A percentile compares a stretch with the other conserved stretches of the same genome.
Conservation (phyloP, 352 stramenopile genomes). For the Pythium chondricola region DNA sequence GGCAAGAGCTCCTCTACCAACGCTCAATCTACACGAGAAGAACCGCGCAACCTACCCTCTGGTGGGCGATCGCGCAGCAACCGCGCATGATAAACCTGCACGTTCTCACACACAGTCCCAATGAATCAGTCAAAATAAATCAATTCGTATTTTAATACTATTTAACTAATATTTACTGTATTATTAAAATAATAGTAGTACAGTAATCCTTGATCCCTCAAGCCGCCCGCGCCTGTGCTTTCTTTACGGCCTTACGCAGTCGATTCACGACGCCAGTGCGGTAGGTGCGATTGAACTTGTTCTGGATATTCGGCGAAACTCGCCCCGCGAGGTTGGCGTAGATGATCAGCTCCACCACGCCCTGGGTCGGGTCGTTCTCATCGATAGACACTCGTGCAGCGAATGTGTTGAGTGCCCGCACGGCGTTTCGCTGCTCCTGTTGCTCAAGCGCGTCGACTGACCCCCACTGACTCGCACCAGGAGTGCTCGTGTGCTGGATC, state of each 20-base stretch:
- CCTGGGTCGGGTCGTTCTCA: neutral
- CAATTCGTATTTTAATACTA: neutral
- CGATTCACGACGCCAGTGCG: slow-evolving; percentile 14
- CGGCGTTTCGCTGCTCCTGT: neutral
- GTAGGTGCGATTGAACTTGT: slow-evolving; percentile 18
- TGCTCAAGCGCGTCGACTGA: neutral
- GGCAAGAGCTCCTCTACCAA: neutral
- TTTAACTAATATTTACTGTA: no score
- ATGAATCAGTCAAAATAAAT: neutral
- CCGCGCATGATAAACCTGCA: neutral
- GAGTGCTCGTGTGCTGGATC: slow-evolving; percentile 11
- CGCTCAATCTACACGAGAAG: neutral
- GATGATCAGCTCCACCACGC: slow-evolving; percentile 15
- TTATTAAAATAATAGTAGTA: no score
- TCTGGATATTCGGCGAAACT: slow-evolving; percentile 11
- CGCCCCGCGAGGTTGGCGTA: slow-evolving; percentile 15
- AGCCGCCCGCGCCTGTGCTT: no score
- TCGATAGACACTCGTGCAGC: slow-evolving; percentile 1
- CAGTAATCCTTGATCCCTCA: no score
- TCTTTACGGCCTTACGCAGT: slow-evolving; percentile 20
- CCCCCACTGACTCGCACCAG: slow-evolving; percentile 3
- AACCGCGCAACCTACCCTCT: neutral
- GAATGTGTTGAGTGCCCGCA: slow-evolving; percentile 19
- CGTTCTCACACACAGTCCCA: neutral
- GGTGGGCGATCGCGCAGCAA: slow-evolving; percentile 3